A percentile compares a stretch with the other conserved stretches of the same genome.
Conservation (phyloP, 139 green algal species). For the Medakamo hakoo region DNA sequence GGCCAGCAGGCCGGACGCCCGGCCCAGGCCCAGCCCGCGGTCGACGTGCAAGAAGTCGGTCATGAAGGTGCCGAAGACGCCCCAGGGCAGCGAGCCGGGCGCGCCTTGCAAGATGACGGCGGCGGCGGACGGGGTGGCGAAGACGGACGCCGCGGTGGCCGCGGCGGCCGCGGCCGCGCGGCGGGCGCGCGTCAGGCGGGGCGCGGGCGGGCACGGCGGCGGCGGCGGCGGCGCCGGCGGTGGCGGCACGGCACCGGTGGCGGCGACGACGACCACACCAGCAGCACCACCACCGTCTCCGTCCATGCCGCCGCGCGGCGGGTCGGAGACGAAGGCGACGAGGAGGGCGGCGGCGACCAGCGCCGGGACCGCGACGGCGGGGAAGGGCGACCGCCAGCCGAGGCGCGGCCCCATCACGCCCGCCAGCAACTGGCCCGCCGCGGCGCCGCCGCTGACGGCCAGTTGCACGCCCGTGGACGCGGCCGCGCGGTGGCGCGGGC, state of each 20-base stretch:
- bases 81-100: conserved; percentile 59
- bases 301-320: conserved; percentile 34
- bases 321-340: conserved; percentile 38
- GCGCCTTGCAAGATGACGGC: conserved; percentile 27
- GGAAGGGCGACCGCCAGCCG: conserved; percentile 71
- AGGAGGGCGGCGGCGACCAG: conserved; percentile 40
- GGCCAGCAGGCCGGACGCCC: conserved; percentile 25
- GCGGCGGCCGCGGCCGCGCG: conserved; percentile 31
- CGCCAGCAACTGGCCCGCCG: conserved; percentile 45
- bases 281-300: conserved; percentile 20
- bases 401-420: conserved; percentile 39
- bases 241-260: not conserved
- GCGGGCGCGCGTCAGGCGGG: conserved; percentile 41
- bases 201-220: conserved; percentile 1
- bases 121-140: conserved; percentile 6
- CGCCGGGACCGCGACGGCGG: conserved; percentile 45
- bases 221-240: not conserved
- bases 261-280: conserved; percentile 9
- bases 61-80: conserved; percentile 58
- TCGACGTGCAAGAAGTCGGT: conserved; percentile 62
- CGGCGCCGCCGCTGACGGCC: conserved; percentile 42
- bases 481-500: conserved; percentile 11
- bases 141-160: conserved; percentile 32
- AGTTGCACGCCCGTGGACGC: conserved; percentile 42
- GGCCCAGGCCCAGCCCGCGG: conserved; percentile 21